Base-by-base conservation (phyloP, 768 basidiomycete genomes). In the Tulasnella sp. region DNA sequence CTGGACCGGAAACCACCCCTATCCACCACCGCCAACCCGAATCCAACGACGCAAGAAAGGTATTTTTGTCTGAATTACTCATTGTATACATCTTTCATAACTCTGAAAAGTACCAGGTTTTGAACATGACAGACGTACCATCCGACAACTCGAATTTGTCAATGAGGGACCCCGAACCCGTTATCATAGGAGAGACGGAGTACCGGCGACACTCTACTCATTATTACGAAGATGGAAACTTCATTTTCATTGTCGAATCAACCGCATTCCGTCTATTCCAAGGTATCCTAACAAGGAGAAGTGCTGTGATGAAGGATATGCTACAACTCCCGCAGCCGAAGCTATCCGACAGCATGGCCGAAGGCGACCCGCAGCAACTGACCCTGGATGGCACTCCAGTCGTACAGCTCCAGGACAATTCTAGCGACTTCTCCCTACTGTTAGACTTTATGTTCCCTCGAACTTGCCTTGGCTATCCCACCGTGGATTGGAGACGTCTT, bases 201-300 rank as follows among this genome's bases (percentile, higher is more conserved):
- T 48, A 48, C 46, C 46, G 20, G 46, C 46, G 46, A 48, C 75
- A 76, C 75, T 6, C 75, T 37, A 42, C 28, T 14, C 75, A 76
- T 34, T 76, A 76, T 34, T 76, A 41, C n/a, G 40, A 76, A 48
- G 75, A 76, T 48, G 75, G 75, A 31, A 76, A 76, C 42, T 41
- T 76, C 75, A 76, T 76, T 34, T 76, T 76, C 24, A 42, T 40
- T 16, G 40, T 76, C 46, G 75, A 76, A 44, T 5, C 28, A 31
- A 31, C 40, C 40, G 69, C 40, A 6, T 72, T 72, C 40, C 69
- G 69, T 41, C 28, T 72, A 18, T 41, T 31, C 69, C 28, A 41
- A 72, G 40, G 69, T 6, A 31, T 72, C 31, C 69, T 72, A 3
- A 41, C 69, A 7, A 31, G 69, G 40, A 72, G 69, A 72, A 72